Evolutionary conservation across 345 rosid species (phyloP).

Genomic region (Camelina neglecta): DNA sequence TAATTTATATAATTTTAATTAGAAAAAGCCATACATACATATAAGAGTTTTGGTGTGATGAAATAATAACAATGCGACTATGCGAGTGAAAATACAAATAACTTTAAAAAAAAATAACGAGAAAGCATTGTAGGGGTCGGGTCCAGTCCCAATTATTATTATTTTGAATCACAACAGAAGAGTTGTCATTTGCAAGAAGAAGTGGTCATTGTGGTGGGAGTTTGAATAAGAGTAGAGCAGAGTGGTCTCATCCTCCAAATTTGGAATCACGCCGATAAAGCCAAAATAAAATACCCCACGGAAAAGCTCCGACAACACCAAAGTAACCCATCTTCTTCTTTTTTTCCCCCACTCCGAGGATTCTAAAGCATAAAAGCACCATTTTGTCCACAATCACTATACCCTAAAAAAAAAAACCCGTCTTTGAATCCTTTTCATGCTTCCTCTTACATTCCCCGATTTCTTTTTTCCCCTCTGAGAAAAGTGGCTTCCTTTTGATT

Average conservation of each 20-base stretch:
- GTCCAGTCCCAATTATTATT: no score
- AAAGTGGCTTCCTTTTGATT: constrained; percentile 29
- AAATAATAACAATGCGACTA: no score
- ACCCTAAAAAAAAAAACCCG: constrained; percentile 37
- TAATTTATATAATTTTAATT: no score
- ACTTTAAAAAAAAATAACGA: no score
- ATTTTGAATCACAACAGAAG: no score
- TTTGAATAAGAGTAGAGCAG: neutral
- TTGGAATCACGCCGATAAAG: constrained; percentile 52
- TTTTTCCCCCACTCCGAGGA: constrained; percentile 28
- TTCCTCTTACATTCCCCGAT: constrained; percentile 39
- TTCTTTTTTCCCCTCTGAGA: constrained; percentile 29
- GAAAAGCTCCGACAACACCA: constrained; percentile 40
- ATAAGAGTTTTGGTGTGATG: no score
- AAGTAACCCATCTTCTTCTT: constrained; percentile 32
- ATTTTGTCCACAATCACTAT: constrained; percentile 37
- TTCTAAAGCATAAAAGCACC: constrained; percentile 30
- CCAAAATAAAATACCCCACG: constrained; percentile 25
- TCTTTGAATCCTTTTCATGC: constrained; percentile 38
- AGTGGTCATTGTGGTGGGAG: neutral
- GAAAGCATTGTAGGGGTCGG: no score
- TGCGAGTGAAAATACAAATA: no score
- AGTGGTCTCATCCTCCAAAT: constrained; percentile 31
- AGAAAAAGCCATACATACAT: no score
- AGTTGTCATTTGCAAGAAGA: no score